These are phyloP conservation scores for Candida saitoana DNA, from an alignment of 805 yeast genomes.

Conservation along the genomic window DNA sequence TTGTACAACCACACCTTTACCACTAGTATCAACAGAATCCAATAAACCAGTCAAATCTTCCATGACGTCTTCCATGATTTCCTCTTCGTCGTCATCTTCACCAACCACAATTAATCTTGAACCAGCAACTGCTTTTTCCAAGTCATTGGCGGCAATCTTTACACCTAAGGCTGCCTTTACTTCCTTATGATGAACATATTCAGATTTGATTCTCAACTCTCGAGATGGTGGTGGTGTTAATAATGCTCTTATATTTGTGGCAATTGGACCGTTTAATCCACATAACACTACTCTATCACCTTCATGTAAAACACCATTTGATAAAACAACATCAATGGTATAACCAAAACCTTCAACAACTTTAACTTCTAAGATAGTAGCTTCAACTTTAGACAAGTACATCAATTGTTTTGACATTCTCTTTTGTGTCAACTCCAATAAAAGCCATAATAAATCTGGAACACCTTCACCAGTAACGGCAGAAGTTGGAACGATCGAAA, in stretches of 20 bases:
- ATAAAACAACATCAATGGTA: constrained; percentile 93
- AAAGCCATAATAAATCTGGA: constrained; percentile 94
- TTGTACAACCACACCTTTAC: constrained; percentile 97
- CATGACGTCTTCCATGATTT: constrained; percentile 96
- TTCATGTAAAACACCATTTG: constrained; percentile 93
- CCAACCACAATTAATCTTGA: constrained; percentile 93
- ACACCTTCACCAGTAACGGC: constrained; percentile 99
- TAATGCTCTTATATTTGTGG: constrained; percentile 91
- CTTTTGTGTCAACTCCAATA: constrained; percentile 93
- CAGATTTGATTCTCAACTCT: constrained; percentile 95
- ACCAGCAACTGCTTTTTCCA: constrained; percentile 99
- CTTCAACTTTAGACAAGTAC: constrained; percentile 91
- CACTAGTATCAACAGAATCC: constrained; percentile 91
- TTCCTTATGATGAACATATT: constrained; percentile 92
- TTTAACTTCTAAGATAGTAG: constrained; percentile 95
- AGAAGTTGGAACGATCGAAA: constrained; percentile 95
- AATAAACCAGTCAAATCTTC: constrained; percentile 92
- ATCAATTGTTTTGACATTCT: constrained; percentile 98
- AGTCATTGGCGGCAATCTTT: constrained; percentile 94
- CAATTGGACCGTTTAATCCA: constrained; percentile 98
- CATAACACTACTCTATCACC: constrained; percentile 95
- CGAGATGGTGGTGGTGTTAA: constrained; percentile 97
- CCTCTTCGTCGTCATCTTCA: constrained; percentile 97
- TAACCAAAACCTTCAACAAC: constrained; percentile 98
- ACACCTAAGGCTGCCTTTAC: constrained; percentile 99